Evolutionary conservation across 495 filamentous ascomycete genomes (phyloP).

Genomic region (Tuber magnatum): DNA sequence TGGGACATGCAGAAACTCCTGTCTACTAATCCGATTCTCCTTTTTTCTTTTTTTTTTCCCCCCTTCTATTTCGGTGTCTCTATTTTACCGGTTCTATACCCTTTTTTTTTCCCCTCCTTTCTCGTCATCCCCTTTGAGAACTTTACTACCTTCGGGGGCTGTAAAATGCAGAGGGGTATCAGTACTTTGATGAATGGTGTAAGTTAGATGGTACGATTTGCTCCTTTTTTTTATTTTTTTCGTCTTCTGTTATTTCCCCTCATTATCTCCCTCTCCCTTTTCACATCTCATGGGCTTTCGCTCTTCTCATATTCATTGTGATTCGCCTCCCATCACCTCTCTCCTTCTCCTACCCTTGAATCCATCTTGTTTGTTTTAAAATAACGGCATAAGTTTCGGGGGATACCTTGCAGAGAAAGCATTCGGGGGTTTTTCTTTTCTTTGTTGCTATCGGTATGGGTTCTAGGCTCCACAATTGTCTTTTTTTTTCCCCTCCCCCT

Average conservation of each 20-base stretch:
- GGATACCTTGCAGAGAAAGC: not conserved
- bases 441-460: not conserved
- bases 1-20: not conserved
- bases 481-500: not conserved
- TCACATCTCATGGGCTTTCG: constrained; percentile 8
- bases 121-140: not conserved
- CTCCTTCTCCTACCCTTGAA: constrained; percentile 8
- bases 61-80: not conserved
- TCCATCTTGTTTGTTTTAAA: constrained; percentile 18
- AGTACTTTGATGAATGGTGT: constrained; percentile 20
- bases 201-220: constrained; percentile 28
- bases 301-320: not conserved
- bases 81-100: not conserved
- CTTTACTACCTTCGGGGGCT: constrained; percentile 2
- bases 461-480: not conserved
- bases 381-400: constrained; percentile 17
- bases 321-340: not conserved
- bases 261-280: constrained; percentile 3
- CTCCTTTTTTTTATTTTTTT: not conserved
- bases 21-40: constrained; percentile 22
- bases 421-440: not conserved
- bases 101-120: not conserved
- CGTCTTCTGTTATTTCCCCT: not conserved
- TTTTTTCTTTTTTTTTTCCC: constrained; percentile 10
- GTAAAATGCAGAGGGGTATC: constrained; percentile 12